A percentile compares a stretch with the other conserved stretches of the same genome.
phyloP scores from a whole-genome alignment of 306 rosid genomes.

The Morella rubra region DNA sequence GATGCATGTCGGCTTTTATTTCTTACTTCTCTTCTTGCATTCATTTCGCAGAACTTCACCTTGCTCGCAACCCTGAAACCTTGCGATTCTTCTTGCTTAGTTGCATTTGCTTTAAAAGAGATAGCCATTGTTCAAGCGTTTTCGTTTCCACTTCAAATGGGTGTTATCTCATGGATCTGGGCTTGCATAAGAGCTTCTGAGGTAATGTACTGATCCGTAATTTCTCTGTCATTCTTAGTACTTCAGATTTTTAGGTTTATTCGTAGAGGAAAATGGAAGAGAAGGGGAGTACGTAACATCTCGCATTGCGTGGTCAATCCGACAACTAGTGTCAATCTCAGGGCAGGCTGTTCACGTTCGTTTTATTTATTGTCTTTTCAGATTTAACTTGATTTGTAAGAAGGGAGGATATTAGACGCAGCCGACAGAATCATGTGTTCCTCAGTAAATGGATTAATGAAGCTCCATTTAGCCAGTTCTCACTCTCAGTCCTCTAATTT shows the following conservation, averaged over 20 bases:
- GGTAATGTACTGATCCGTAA: constrained; percentile 9
- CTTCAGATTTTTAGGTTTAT: too few species aligned
- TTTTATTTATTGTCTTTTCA: background rate
- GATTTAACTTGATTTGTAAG: background rate
- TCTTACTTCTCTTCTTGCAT: background rate
- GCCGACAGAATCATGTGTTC: constrained; percentile 7
- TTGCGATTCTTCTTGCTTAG: background rate
- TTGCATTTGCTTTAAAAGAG: background rate
- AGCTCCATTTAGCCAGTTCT: constrained; percentile 7
- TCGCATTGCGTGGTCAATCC: too few species aligned
- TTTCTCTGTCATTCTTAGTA: background rate
- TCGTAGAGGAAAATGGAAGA: too few species aligned
- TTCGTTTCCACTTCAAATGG: background rate
- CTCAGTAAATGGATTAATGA: background rate
- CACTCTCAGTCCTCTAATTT: constrained; percentile 15
- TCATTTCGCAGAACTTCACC: background rate
- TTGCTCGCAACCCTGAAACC: background rate
- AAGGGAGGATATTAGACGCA: background rate
- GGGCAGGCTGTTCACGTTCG: background rate
- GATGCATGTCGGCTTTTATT: background rate
- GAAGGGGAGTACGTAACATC: too few species aligned
- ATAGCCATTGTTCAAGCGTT: background rate
- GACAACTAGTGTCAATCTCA: background rate
- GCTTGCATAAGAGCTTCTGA: background rate
- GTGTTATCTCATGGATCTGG: background rate